These are phyloP conservation scores for Marchantia polymorpha DNA, from an alignment of 225 moss, liverwort and hornwort genomes.

Conservation along the genomic window DNA sequence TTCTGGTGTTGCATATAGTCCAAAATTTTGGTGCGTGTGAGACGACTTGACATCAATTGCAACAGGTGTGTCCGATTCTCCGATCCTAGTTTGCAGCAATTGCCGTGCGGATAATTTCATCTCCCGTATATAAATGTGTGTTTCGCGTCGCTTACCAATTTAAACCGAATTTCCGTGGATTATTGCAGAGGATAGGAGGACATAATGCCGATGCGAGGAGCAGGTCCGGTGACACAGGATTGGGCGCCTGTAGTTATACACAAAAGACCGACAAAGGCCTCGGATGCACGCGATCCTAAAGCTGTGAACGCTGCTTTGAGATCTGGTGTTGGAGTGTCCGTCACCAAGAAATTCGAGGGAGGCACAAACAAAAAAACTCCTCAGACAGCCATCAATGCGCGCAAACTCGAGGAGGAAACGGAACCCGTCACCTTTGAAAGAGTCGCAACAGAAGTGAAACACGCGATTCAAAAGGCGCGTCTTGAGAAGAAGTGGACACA, in stretches of 20 bases:
- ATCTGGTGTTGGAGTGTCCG: conserved; percentile 26
- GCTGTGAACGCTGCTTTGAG: conserved; percentile 33
- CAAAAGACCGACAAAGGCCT: conserved; percentile 27
- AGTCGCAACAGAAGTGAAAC: conserved; percentile 60
- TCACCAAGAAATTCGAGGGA: conserved; percentile 49
- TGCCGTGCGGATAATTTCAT: too few relatives aligned
- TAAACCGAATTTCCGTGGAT: neutral
- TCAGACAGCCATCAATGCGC: conserved; percentile 61
- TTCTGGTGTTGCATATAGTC: too few relatives aligned
- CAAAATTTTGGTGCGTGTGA: too few relatives aligned
- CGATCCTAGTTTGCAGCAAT: too few relatives aligned
- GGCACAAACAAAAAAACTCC: conserved; percentile 68
- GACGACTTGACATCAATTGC: too few relatives aligned
- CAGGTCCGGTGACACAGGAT: conserved; percentile 28
- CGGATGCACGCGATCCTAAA: conserved; percentile 34
- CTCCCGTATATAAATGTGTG: too few relatives aligned
- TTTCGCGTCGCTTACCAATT: too few relatives aligned
- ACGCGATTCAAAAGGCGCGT: conserved; percentile 66
- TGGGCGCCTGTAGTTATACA: conserved; percentile 36
- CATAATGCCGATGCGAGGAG: conserved; percentile 27
- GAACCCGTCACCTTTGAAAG: conserved; percentile 62
- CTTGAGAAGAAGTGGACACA: conserved; percentile 80
- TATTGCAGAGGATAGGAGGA: neutral
- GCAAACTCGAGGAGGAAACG: conserved; percentile 77
- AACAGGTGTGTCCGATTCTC: neutral